Percentiles rank a stretch among this genome's conserved stretches.
Evolutionary conservation across 163 green algal species (phyloP).

Genomic region (Prototheca stagnorum): DNA sequence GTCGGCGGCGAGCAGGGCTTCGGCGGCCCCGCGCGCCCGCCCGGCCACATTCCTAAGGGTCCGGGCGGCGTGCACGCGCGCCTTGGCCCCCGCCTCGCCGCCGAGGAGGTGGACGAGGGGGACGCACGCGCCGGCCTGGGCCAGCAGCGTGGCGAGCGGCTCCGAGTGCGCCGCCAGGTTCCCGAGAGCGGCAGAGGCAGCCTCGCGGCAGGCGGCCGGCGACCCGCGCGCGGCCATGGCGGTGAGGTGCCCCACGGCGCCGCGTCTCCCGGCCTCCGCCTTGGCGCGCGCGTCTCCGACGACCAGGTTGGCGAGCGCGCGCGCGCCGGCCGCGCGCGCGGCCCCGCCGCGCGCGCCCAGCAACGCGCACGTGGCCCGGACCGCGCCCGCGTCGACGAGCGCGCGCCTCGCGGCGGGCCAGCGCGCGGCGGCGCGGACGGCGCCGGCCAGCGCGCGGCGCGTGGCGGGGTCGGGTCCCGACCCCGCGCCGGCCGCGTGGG

Average conservation of each 20-base stretch:
- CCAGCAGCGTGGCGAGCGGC: slow-evolving; percentile 6
- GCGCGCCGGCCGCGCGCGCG: slow-evolving; percentile 8
- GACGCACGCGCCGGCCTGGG: slow-evolving; percentile 6
- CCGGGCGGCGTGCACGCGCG: not conserved
- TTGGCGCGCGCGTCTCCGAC: slow-evolving; percentile 10
- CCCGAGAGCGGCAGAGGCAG: slow-evolving; percentile 13
- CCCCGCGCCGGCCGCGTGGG: too few species aligned
- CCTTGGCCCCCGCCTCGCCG: not conserved
- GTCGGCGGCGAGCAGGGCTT: not conserved
- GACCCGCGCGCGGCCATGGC: slow-evolving; percentile 1
- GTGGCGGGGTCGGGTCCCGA: too few species aligned
- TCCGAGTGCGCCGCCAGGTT: slow-evolving; percentile 23
- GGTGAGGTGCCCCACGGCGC: slow-evolving; percentile 1
- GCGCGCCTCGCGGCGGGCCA: too few species aligned
- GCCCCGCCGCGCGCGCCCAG: too few species aligned
- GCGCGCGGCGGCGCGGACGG: too few species aligned
- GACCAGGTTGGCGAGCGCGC: slow-evolving; percentile 14
- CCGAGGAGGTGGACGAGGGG: slow-evolving; percentile 8
- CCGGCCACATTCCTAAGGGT: slow-evolving; percentile 3
- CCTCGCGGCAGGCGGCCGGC: slow-evolving; percentile 11
- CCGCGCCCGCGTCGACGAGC: too few species aligned
- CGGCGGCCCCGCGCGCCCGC: not conserved
- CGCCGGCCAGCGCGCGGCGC: too few species aligned
- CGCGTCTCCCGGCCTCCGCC: slow-evolving; percentile 8
- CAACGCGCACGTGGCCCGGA: too few species aligned